phyloP scores from a whole-genome alignment of 139 green algal species.

The Haematococcus lacustris region DNA sequence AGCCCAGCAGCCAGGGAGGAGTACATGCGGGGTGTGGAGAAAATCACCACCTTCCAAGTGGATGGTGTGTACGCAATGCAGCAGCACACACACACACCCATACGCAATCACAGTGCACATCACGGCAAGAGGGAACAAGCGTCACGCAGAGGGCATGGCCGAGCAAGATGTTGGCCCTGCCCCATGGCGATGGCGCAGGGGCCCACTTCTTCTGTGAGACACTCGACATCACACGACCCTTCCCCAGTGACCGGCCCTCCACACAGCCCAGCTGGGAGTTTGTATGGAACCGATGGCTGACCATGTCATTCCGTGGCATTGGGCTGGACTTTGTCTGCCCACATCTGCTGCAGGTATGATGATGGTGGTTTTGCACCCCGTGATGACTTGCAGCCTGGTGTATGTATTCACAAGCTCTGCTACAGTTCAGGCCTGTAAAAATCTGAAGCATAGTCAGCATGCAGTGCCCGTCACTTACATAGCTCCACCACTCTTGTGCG shows the following conservation, averaged over 20 bases:
- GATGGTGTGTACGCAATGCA: slow-evolving; percentile 1
- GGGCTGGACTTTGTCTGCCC: slow-evolving; percentile 71
- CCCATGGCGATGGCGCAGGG: slow-evolving; percentile 25
- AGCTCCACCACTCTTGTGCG: too few relatives aligned
- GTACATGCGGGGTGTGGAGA: slow-evolving; percentile 6
- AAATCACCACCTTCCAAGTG: slow-evolving; percentile 18
- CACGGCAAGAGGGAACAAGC: too few relatives aligned
- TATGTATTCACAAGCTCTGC: too few relatives aligned
- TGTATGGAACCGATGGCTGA: slow-evolving; percentile 83
- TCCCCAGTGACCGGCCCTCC: slow-evolving; percentile 50
- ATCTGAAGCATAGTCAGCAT: too few relatives aligned
- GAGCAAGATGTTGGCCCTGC: not conserved
- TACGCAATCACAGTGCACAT: too few relatives aligned
- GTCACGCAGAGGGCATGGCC: not conserved
- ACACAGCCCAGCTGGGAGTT: slow-evolving; percentile 68
- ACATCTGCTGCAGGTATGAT: slow-evolving; percentile 70
- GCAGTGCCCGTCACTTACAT: too few relatives aligned
- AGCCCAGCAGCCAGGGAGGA: not conserved
- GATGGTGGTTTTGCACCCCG: too few relatives aligned
- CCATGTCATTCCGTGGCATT: slow-evolving; percentile 48
- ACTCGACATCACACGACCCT: slow-evolving; percentile 85
- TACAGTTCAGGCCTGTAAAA: too few relatives aligned
- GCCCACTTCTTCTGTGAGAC: slow-evolving; percentile 95
- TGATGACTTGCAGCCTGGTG: too few relatives aligned
- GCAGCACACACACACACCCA: not conserved